Evolutionary conservation across 192 early-diverging fungal genomes (phyloP).

Genomic region (Endogone sp.): DNA sequence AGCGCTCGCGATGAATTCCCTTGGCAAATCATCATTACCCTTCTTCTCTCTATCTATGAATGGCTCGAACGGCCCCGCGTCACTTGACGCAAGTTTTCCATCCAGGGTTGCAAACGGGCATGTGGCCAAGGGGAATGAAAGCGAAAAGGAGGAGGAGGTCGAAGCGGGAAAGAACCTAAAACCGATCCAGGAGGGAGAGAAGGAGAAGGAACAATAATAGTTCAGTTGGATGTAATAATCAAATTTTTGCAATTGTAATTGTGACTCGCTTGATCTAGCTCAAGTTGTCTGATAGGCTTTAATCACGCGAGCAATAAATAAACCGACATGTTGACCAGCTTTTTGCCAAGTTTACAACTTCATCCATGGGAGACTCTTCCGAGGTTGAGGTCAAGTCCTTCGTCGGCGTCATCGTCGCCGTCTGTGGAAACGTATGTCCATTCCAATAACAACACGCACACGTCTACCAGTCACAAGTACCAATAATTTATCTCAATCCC

Average conservation of each 20-base stretch:
- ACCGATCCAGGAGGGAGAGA: not conserved
- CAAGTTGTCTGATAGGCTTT: not conserved
- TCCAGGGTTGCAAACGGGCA: not conserved
- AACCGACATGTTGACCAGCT: not conserved
- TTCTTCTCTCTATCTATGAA: too few relatives aligned
- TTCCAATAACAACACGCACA: not conserved
- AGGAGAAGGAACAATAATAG: not conserved
- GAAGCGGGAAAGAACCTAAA: not conserved
- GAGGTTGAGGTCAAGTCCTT: conserved; percentile 41
- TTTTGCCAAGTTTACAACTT: not conserved
- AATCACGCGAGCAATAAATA: not conserved
- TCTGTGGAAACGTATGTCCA: conserved; percentile 54
- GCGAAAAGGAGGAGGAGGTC: not conserved
- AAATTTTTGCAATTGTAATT: not conserved
- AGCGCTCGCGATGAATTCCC: not conserved
- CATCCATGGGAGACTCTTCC: not conserved
- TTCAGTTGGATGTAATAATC: not conserved
- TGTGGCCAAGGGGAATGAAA: not conserved
- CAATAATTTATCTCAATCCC: not conserved
- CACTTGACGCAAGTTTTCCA: too few relatives aligned
- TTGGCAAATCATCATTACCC: too few relatives aligned
- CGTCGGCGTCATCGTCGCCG: conserved; percentile 60
- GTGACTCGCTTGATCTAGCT: not conserved
- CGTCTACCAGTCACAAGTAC: conserved; percentile 2
- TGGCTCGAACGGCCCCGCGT: too few relatives aligned